Base-by-base conservation (phyloP, 2,329 filamentous ascomycete genomes). In the Phialophora expanda region DNA sequence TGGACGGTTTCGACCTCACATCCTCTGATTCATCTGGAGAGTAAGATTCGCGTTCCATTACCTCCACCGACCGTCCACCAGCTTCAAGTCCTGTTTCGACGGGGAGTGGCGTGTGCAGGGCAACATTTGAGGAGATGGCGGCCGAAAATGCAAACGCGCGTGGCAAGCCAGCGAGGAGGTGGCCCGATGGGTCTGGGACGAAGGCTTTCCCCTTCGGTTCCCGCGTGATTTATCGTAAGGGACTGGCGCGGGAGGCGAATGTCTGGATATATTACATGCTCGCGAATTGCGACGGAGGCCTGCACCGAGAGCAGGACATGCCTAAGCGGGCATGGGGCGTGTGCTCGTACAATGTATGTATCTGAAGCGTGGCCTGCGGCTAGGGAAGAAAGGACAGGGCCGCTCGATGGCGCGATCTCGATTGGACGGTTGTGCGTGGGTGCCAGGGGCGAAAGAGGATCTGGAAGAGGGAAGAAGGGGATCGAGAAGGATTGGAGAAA, bases 51-150 rank as follows among this genome's bases (percentile, higher is more conserved):
- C 55, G 55, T 38, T 66, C 67, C 67, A 69, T 69, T 54, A 66
- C 62, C 64, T 64, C 59, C 61, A 56, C 58, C 48, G 46, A 55
- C 41, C 61, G 51, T 46, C 54, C 62, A 41, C 64, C 64, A 61
- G 59, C 61, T 69, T 65, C 64, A 55, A 53, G 51, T 66, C 66
- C 66, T 64, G 62, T 50, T 54, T 58, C 44, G 30, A 56, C 50
- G 46, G 61, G 26, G 54, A 57, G 57, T 53, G 53, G 61, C 26
- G 32, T 61, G 56, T 60, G 34, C 67, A 61, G 56, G 63, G 62
- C 67, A 62, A 62, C 67, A 69, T 69, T 68, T 60, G 64, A 62
- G 55, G 58, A 51, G 48, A 44, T 34, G 38, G 41, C 44, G 55
- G 56, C 30, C n/a, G 62, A 57, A 22, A 34, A 56, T 32, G 22